Base-by-base conservation (phyloP, 371 early-diverging fungal species). In the Umbelopsis sp. region DNA sequence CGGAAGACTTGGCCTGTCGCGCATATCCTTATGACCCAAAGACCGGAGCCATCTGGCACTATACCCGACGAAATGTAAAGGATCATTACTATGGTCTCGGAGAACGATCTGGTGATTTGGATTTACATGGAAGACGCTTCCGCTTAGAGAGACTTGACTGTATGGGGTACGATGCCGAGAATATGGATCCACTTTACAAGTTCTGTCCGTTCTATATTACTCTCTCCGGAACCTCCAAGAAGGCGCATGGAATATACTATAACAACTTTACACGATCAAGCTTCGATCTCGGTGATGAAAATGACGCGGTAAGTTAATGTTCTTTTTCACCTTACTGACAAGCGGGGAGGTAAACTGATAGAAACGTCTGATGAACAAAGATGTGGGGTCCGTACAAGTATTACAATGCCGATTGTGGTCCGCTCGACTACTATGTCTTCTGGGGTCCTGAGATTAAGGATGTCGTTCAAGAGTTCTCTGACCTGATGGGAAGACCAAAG, bases 121-220 rank as follows among this genome's bases (percentile, higher is more conserved):
- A 80, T 45, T 76, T 89, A 35, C 77, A 77, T 48, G 80, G 82
- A 35, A 68, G 86, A 14, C 71, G 82, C 0, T 85, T 87, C 74
- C 50, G 83, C 24, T 67, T 89, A 6, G 84, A 83, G 50, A 66
- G 80, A 29, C 48, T 84, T 63, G 90, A 89, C 68, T 76, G 83
- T 50, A 77, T 87, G 77, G 90, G 88, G 2, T 88, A 87, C 67
- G 80, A 86, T 67, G 78, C 88, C 6, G 76, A 80, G 48, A 67
- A 63, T 10, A 78, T 82, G n/a, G 88, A 88, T 68, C 87, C 90
- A 5, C 72, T 87, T 4, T 89, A 88, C 75, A 89, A 89, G 69
- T 82, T 82, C 66, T 76, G 79, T 20, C 88, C 88, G 0, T 86
- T 85, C 64, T 81, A 82, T 64, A 69, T 86, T 52, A 77, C 73